Conservation (phyloP, 345 rosid genomes). For the Eucalyptus leucophloia region DNA sequence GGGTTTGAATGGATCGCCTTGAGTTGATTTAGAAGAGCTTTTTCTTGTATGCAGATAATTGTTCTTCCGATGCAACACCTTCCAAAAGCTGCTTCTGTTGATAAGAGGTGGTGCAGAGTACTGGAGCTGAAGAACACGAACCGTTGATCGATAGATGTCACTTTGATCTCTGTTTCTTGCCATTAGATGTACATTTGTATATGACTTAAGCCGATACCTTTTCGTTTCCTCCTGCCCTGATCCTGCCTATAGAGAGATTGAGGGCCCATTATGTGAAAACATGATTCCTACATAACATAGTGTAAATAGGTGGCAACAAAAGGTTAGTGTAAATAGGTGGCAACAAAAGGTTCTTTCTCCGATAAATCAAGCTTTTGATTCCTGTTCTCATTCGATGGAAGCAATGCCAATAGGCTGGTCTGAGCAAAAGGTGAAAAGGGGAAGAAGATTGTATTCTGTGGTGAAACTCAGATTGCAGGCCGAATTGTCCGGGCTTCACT, state of each 20-base stretch:
- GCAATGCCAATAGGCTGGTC: neutral
- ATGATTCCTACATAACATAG: neutral
- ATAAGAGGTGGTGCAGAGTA: conserved; percentile 68
- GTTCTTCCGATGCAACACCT: conserved; percentile 1
- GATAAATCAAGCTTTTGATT: neutral
- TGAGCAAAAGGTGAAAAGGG: neutral
- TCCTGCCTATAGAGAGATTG: neutral
- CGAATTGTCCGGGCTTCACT: neutral
- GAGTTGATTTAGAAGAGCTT: neutral
- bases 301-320: neutral
- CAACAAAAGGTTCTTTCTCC: neutral
- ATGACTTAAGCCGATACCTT: neutral
- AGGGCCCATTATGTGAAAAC: neutral
- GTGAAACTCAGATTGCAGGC: neutral
- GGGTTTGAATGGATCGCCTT: neutral
- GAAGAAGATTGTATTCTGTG: neutral
- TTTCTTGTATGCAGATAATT: conserved; percentile 22
- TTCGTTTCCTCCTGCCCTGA: neutral
- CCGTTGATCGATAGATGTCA: neutral
- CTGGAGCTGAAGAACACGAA: conserved; percentile 48
- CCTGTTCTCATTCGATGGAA: neutral
- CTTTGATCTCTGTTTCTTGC: neutral
- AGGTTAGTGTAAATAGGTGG: neutral
- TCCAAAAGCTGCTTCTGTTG: conserved; percentile 36
- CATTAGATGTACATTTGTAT: neutral